Evolutionary conservation across 202 grass and related monocot genomes (phyloP).

Genomic region (Saccharum hybrid): DNA sequence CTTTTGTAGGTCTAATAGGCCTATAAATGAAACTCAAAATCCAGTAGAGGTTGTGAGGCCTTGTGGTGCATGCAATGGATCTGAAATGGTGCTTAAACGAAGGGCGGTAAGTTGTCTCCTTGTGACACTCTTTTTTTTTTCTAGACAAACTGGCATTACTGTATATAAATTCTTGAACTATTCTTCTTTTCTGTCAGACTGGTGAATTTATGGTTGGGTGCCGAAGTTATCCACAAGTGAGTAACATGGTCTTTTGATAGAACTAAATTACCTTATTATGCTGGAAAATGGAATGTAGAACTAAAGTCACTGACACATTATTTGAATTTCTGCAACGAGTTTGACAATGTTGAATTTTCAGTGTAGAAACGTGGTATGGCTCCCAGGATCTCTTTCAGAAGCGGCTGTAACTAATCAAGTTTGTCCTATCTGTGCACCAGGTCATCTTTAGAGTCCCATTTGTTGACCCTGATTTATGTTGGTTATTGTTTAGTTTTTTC

Average conservation of each 20-base stretch:
- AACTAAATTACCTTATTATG: conserved; percentile 16
- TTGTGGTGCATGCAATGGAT: conserved; percentile 70
- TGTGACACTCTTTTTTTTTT: conserved; percentile 1
- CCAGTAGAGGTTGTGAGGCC: conserved; percentile 67
- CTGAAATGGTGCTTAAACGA: conserved; percentile 82
- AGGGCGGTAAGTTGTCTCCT: conserved; percentile 54
- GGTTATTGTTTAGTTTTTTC: conserved; percentile 38
- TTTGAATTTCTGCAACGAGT: conserved; percentile 5
- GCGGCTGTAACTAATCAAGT: conserved; percentile 73
- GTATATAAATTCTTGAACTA: conserved; percentile 9
- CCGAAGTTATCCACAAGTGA: conserved; percentile 73
- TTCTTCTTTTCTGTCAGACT: conserved; percentile 58
- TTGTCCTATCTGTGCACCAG: conserved; percentile 84
- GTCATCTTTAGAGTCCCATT: conserved; percentile 46
- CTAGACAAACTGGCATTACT: not conserved
- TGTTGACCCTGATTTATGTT: conserved; percentile 25
- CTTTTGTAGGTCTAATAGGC: conserved; percentile 68
- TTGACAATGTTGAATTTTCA: conserved; percentile 48
- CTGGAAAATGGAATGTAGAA: conserved; percentile 5
- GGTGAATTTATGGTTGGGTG: conserved; percentile 94
- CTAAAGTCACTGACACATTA: not conserved
- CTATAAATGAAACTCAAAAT: conserved; percentile 60
- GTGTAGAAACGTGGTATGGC: conserved; percentile 97
- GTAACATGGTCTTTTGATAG: conserved; percentile 40
- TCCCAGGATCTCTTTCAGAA: conserved; percentile 83